Base-by-base conservation (phyloP, 768 basidiomycete genomes). In the Leccinum pellstonianum region DNA sequence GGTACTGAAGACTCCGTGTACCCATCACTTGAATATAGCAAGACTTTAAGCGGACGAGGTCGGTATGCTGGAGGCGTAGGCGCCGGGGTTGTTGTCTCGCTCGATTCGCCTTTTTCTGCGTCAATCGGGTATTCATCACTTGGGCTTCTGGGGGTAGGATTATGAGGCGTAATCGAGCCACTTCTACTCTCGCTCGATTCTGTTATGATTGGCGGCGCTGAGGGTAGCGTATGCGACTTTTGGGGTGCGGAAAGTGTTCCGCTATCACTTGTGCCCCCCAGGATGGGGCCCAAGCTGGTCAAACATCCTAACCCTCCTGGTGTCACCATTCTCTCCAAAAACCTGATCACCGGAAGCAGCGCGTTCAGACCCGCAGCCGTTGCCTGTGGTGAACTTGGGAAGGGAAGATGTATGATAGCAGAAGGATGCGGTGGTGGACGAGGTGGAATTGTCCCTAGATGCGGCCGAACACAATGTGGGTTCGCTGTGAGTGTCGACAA, bases 1-100 rank as follows among this genome's bases (percentile, higher is more conserved):
- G 93, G 86, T 6, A 95, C 86, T 25, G 89, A 90, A 10, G 91
- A 90, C 73, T 98, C 95, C 23, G 96, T 98, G 77, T 96, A 94
- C 52, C 92, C 93, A 71, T 95, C 93, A 17, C 87, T 83, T 17
- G 88, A 90, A 73, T 93, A 91, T 29, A 95, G 72, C 62, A 95
- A 81, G 56, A 95, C 77, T 69, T 92, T 91, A 56, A 86, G 77
- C 5, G 89, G 90, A 31, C 81, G 77, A 29, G 83, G 82, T 61
- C 80, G 83, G 29, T 73, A 57, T 73, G 67, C 27, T 14, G 64
- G 71, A 68, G 41, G 41, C 41, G n/a, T 11, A 43, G 29, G 66
- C 59, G 52, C 52, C 46, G 57, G 57, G 8, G 31, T 60, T 27
- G 48, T 38, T 35, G 19, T 27, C 4, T 58, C 58, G 46, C 49